Evolutionary conservation across 768 basidiomycete species (phyloP), one percentile per base, ranked within the genome.

Genomic region (Mrakia blollopis): DNA sequence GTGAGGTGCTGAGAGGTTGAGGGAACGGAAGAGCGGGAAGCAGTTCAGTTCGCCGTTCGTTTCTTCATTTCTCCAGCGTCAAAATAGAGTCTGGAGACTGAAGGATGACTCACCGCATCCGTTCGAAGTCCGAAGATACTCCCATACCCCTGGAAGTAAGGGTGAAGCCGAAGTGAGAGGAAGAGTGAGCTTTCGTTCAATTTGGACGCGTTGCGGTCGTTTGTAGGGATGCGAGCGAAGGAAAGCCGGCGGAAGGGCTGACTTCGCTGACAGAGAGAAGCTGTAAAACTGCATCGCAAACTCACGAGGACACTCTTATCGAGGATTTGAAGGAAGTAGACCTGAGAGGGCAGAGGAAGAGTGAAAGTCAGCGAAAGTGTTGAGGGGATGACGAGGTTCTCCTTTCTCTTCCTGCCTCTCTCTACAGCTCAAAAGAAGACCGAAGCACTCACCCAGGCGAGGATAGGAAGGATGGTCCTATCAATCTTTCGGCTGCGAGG

Each of bases 251-350:
- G 35, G 65, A 68, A 39, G 10, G 3, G 39, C 57, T 25, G 10
- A 10, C 14, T 7, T 57, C 57, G 9, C 10, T 28, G 25, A 25
- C 3, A 28, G 57, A 18, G 25, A 57, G 14, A 25, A 8, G n/a
- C 6, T 28, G 9, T 4, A 37, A 7, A 23, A n/a, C n/a, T n/a
- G n/a, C n/a, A 68, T 39, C 18, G 18, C 4, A 68, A 21, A 21
- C 65, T 68, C 65, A 68, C 65, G 18, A 68, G 65, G 21, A 68
- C 65, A 21, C 35, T 39, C 39, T 68, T 68, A 30, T 68, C 65
- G 37, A 68, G 37, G 25, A 68, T 68, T 78, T 84, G 83, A 5
- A 85, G 77, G 79, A 83, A 82, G 78, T 83, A 84, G 13, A 83
- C 47, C 47, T 50, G 47, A 50, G 16, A 21, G 16, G 11, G 5